Evolutionary conservation across 371 early-diverging fungal species (phyloP), one percentile per base, ranked within the genome.

Genomic region (Agmasoma carcini): DNA sequence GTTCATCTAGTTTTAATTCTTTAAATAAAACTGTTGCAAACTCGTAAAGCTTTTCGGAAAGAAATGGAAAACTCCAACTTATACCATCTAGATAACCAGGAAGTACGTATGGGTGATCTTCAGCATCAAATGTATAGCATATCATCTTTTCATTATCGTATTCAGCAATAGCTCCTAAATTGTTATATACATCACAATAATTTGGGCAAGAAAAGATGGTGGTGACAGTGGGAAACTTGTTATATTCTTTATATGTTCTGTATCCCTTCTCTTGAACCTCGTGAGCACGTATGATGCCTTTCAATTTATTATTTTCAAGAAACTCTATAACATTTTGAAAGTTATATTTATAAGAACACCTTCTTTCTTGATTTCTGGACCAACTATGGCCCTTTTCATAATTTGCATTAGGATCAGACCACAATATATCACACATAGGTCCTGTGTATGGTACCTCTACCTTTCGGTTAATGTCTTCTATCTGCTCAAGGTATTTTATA

Each of bases 191-290:
- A 25, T 56, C 56, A 40, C 92, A 74, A 67, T 91, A 91, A 71
- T 91, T 91, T 17, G 92, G 92, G 31, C 91, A 91, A 7, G 86
- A 86, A 65, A 93, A 91, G 43, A 93, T 84, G 36, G 92, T 93
- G 77, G 90, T 88, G 4, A 91, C 86, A 0, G 9, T 15, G 23
- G 53, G 56, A 23, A 59, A 19, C 29, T 33, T 55, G 11, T 88
- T 88, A 14, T 89, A 90, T 38, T 83, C 77, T 62, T 92, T 90
- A 19, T 81, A 85, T 31, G 86, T 80, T 55, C 82, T 85, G 75
- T 89, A 95, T 14, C 94, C 94, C 26, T 85, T 82, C 75, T 88
- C 88, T 75, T 91, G 90, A 15, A 92, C 94, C 71, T 93, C 94
- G 71, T 93, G 94, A 6, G 89, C 94, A 55, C 94, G 81, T 56